These are phyloP conservation scores for Lipomyces kockii DNA, from an alignment of 805 yeast genomes.

Conservation along the genomic window DNA sequence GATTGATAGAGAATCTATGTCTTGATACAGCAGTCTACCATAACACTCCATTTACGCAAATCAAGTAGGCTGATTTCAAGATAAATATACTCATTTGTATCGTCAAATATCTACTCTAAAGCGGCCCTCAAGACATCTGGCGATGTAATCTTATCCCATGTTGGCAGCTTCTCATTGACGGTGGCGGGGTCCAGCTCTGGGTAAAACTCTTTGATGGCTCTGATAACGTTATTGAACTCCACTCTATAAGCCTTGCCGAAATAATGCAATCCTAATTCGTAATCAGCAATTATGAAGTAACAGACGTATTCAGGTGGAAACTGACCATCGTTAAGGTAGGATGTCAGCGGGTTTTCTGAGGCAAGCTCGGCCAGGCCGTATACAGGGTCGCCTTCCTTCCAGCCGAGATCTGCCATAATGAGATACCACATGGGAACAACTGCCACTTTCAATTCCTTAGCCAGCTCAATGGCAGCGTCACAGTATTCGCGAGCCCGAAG, in stretches of 20 bases:
- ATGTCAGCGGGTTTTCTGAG: slow-evolving; percentile 39
- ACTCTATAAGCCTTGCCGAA: slow-evolving; percentile 58
- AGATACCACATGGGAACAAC: slow-evolving; percentile 59
- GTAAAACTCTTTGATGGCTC: slow-evolving; percentile 49
- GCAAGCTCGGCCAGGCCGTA: slow-evolving; percentile 33
- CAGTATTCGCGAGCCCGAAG: slow-evolving; percentile 55
- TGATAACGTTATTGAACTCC: slow-evolving; percentile 51
- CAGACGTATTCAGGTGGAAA: background rate
- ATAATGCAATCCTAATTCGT: slow-evolving; percentile 59
- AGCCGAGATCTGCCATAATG: slow-evolving; percentile 50
- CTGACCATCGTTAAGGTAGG: slow-evolving; percentile 30
- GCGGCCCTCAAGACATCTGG: slow-evolving; percentile 8
- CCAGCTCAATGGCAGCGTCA: slow-evolving; percentile 54
- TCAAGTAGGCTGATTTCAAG: background rate
- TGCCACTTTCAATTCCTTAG: slow-evolving; percentile 56
- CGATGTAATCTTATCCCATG: slow-evolving; percentile 10
- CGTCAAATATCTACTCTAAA: background rate
- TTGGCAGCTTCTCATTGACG: slow-evolving; percentile 45
- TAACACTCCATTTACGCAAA: background rate
- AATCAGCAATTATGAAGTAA: slow-evolving; percentile 33
- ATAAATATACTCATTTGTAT: background rate
- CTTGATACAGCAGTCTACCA: background rate
- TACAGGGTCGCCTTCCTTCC: slow-evolving; percentile 45
- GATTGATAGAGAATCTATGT: background rate
- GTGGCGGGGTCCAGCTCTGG: slow-evolving; percentile 56